phyloP scores from a whole-genome alignment of 176 grass and related monocot genomes.

The Zizania latifolia region DNA sequence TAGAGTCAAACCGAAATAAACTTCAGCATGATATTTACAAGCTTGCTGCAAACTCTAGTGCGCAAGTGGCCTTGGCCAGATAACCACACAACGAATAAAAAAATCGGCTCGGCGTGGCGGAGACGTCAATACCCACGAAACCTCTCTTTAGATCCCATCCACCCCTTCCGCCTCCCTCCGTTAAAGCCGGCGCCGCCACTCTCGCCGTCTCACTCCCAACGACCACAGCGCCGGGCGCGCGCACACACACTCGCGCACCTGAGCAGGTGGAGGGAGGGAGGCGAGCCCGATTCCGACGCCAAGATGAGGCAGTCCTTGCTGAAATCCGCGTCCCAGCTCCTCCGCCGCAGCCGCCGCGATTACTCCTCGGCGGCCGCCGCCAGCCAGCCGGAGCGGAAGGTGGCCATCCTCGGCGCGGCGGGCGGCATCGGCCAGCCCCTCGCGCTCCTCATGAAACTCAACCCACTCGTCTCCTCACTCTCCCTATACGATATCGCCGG shows the following conservation, averaged over 20 bases:
- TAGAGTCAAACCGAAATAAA: no score
- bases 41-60: background rate
- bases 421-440: slow-evolving; percentile 73
- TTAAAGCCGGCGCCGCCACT: slow-evolving; percentile 14
- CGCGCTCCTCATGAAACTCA: slow-evolving; percentile 65
- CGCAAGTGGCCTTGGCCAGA: background rate
- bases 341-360: slow-evolving; percentile 26
- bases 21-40: no score
- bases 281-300: no score
- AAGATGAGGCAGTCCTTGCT: slow-evolving; percentile 44
- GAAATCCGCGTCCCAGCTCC: slow-evolving; percentile 28
- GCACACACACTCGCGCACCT: no score
- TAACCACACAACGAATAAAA: background rate
- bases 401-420: slow-evolving; percentile 62
- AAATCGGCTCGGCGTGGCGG: no score
- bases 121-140: no score
- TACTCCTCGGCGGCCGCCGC: background rate
- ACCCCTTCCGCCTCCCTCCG: background rate
- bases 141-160: slow-evolving; percentile 32
- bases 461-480: slow-evolving; percentile 57
- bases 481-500: slow-evolving; percentile 68
- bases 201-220: background rate
- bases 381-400: slow-evolving; percentile 41
- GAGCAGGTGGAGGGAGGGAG: no score
- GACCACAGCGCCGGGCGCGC: no score